A percentile compares a stretch with the other conserved stretches of the same genome.
These are phyloP conservation scores for Ogataea trehaloabstinens DNA, from an alignment of 805 yeast genomes.

Conservation along the genomic window DNA sequence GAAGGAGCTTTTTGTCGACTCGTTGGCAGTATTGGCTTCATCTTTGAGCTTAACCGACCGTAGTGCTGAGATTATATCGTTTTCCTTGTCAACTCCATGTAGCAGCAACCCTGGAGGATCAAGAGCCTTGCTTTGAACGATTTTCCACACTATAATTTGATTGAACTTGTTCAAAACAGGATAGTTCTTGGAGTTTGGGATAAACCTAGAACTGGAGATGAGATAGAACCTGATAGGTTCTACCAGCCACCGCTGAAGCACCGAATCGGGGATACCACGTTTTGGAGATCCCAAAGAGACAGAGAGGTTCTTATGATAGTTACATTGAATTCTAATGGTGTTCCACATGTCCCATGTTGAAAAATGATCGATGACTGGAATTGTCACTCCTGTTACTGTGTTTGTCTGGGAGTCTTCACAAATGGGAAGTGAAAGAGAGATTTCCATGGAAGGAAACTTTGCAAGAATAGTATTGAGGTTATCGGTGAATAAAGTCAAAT, in stretches of 20 bases:
- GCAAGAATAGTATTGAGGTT: constrained; percentile 28
- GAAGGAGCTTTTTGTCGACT: constrained; percentile 3
- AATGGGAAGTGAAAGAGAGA: constrained; percentile 48
- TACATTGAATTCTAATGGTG: constrained; percentile 54
- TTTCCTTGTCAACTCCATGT: constrained; percentile 51
- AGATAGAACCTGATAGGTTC: constrained; percentile 64
- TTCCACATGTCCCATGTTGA: constrained; percentile 80
- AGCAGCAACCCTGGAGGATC: constrained; percentile 43
- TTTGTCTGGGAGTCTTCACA: constrained; percentile 40
- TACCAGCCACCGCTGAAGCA: constrained; percentile 60
- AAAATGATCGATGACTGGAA: constrained; percentile 39
- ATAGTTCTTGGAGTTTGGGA: constrained; percentile 56
- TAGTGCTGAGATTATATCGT: constrained; percentile 18
- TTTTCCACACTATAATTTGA: constrained; percentile 47
- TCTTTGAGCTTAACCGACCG: constrained; percentile 8
- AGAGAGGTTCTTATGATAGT: constrained; percentile 55
- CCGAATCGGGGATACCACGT: constrained; percentile 46
- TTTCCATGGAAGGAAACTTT: constrained; percentile 33
- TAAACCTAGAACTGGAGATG: constrained; percentile 54
- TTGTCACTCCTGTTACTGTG: constrained; percentile 21
- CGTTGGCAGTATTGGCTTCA: constrained; percentile 16
- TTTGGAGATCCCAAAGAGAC: constrained; percentile 76
- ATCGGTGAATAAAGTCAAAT: constrained; percentile 51
- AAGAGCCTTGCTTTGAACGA: constrained; percentile 40
- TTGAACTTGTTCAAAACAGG: constrained; percentile 63